Base-by-base conservation (phyloP, 306 rosid genomes). In the Fagus sylvatica region DNA sequence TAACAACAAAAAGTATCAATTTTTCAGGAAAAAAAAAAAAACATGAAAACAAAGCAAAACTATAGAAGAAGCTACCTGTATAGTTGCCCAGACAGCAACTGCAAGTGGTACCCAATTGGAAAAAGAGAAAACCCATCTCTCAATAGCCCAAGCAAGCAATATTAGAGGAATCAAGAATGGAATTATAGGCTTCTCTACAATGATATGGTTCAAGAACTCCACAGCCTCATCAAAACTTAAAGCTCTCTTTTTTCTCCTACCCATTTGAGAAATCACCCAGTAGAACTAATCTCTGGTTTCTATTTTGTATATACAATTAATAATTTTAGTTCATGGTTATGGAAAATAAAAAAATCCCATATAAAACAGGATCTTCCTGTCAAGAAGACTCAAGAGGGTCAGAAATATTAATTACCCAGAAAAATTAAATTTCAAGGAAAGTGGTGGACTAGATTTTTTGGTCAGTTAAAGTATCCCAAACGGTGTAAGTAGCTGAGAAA, bases 91-190 rank as follows among this genome's bases (percentile, higher is more conserved):
- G 0, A 93, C 93, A 53, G 94, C 98, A 69, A 86, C 84, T 6
- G 72, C 86, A 37, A 95, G 84, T 17, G 96, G 97, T 81, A 95
- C 87, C 98, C 98, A 95, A 73, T 84, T 91, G 74, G 99, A 88
- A 77, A 90, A 83, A 76, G 97, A 83, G 80, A 93, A 88, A 55
- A 93, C 37, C 99, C 98, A 95, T 85, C 83, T 91, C 86, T 95
- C 99, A 79, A 95, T 28, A 66, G 65, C 88, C 91, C 93, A 95
- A 89, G 85, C 94, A 73, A 87, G 39, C 79, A 93, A 81, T 85
- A 95, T 62, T 72, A 93, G 57, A 79, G 97, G 96, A 76, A 88
- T 22, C 76, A 93, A 78, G 71, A 79, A 75, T 4, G 84, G 85
- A 72, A 95, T 82, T 16, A 53, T 39, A 61, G 96, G 94, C 89